Evolutionary conservation across 148 eudicot genomes (phyloP), one percentile per base, ranked within the genome.

Genomic region (Camellia sinensis): DNA sequence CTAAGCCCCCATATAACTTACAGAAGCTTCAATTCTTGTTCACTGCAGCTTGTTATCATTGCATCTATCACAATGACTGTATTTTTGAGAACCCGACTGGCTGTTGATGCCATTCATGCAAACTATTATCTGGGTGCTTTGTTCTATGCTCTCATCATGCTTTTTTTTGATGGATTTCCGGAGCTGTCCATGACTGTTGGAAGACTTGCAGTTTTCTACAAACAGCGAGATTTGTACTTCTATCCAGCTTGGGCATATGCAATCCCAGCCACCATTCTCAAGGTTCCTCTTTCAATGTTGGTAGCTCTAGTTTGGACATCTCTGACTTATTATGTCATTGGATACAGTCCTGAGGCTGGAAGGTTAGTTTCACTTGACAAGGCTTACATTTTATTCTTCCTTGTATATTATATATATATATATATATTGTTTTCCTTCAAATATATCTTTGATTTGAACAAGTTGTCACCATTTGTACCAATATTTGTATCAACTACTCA

Each of bases 181-280:
- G 97, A 95, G 84, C 70, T 90, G 70, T 63, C 92, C 46, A 79
- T 95, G 90, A 93, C 96, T 66, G 80, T 91, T 82, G 85, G 84
- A 78, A 91, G 94, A 74, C 96, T 95, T 82, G 83, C 91, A 40
- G 82, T 87, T 46, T 91, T 91, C 87, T 93, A 89, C 87, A 95
- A 93, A 82, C 98, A 95, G 74, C 88, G 96, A 74, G 97, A 91
- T 61, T 85, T 95, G 85, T 83, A 76, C 80, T 90, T 93, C 53
- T 95, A 89, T 61, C 98, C 98, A 9, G 90, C 97, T 48, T 95
- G 98, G 97, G 94, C 98, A 7, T 93, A 90, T 79, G 95, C 98
- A 57, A 90, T 95, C 64, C 94, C 98, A 19, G 86, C 96, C 19
- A 76, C 87, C 76, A 84, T 93, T 78, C 82, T 91, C 60, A 95